These are phyloP conservation scores for Turritis glabra DNA, from an alignment of 345 rosid genomes.

Conservation along the genomic window DNA sequence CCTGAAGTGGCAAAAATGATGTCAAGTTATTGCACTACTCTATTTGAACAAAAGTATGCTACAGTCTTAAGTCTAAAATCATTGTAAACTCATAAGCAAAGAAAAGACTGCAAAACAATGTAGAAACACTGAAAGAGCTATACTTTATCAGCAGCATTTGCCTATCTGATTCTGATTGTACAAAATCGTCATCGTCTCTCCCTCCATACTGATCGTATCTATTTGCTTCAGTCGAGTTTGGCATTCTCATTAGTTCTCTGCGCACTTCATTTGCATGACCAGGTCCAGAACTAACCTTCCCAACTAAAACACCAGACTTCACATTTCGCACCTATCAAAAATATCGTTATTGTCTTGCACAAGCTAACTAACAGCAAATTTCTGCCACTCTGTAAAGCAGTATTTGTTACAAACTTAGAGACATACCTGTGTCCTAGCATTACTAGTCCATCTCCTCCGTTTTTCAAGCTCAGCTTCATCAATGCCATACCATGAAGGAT, in stretches of 20 bases:
- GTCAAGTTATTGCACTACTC: slow-evolving; percentile 9
- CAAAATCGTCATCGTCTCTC: slow-evolving; percentile 69
- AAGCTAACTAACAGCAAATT: slow-evolving; percentile 15
- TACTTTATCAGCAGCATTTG: slow-evolving; percentile 95
- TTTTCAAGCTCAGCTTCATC: slow-evolving; percentile 80
- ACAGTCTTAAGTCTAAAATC: neutral
- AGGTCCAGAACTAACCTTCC: slow-evolving; percentile 57
- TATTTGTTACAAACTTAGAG: slow-evolving; percentile 9
- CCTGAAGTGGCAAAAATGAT: slow-evolving; percentile 44
- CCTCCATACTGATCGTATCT: slow-evolving; percentile 57
- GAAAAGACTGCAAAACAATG: neutral
- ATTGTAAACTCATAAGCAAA: slow-evolving; percentile 6
- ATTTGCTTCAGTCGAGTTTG: slow-evolving; percentile 56
- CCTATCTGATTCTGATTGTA: slow-evolving; percentile 92
- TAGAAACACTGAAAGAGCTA: slow-evolving; percentile 17
- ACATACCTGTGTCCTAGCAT: slow-evolving; percentile 74
- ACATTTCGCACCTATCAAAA: slow-evolving; percentile 67
- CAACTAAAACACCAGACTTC: slow-evolving; percentile 67
- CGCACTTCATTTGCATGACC: slow-evolving; percentile 62
- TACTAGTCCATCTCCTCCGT: slow-evolving; percentile 90
- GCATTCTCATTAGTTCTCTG: slow-evolving; percentile 82
- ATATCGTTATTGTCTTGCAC: slow-evolving; percentile 26
- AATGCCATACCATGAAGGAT: slow-evolving; percentile 91
- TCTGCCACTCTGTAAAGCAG: slow-evolving; percentile 1
- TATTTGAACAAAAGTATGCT: slow-evolving; percentile 5